These are phyloP conservation scores for Vitellaria paradoxa DNA, from an alignment of 179 eudicot genomes.

Conservation along the genomic window DNA sequence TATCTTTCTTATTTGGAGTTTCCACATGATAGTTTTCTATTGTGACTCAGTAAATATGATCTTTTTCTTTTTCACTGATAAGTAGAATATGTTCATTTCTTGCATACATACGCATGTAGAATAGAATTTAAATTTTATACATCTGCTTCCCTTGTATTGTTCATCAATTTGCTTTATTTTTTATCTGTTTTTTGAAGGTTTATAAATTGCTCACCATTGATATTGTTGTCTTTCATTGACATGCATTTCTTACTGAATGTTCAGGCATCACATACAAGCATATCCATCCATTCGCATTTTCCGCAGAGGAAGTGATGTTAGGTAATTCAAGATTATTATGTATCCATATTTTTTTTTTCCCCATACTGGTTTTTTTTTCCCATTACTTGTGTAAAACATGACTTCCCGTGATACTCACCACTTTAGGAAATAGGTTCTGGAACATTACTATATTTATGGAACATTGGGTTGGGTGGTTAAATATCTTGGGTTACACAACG, in stretches of 20 bases:
- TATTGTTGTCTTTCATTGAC: not conserved
- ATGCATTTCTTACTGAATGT: conserved; percentile 15
- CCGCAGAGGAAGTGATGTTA: conserved; percentile 88
- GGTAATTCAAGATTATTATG: conserved; percentile 31
- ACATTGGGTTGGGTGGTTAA: not conserved
- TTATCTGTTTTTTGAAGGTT: not conserved
- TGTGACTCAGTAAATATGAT: not conserved
- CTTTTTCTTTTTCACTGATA: no score
- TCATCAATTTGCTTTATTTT: not conserved
- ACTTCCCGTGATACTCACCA: not conserved
- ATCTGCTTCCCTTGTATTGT: not conserved
- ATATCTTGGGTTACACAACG: not conserved
- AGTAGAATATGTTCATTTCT: not conserved
- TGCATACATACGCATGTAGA: not conserved
- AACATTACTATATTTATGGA: not conserved
- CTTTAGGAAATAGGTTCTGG: not conserved
- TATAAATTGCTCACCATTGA: not conserved
- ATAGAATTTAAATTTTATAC: conserved; percentile 1
- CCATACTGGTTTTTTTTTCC: not conserved
- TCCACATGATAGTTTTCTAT: conserved; percentile 8
- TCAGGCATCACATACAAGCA: conserved; percentile 97
- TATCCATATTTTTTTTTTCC: not conserved
- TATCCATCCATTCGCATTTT: conserved; percentile 96
- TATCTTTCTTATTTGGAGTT: conserved; percentile 1
- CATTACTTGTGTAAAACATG: not conserved